Evolutionary conservation across 306 rosid genomes (phyloP), one percentile per base, ranked within the genome.

Genomic region (Nissolia schottii): DNA sequence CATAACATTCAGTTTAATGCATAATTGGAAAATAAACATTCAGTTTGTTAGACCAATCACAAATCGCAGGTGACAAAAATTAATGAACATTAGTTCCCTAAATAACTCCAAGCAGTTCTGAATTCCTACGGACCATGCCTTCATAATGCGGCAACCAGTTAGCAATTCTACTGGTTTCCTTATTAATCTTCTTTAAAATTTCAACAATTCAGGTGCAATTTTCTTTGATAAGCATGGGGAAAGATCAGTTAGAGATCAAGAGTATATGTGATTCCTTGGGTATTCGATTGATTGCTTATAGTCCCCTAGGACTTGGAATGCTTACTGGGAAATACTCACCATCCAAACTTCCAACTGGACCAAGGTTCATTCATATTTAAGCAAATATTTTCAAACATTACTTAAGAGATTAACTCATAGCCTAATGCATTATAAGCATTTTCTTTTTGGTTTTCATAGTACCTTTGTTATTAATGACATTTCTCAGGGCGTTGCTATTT

Each of bases 281-380:
- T 18, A 85, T 91, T 59, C 92, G 91, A 9, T 24, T 94, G 76
- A 94, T 94, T 66, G 92, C 98, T 61, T 94, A 94, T 70, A 94
- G 98, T 81, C 97, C 98, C 48, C 79, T 94, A 72, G 97, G 98
- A 75, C 96, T 94, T 55, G 98, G 97, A 80, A 94, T 94, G 98
- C 98, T 94, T 77, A 89, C 97, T 2, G 97, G 98, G 85, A 91
- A 94, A 78, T 94, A 94, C 74, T 71, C 98, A 16, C 80, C 89
- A 41, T 74, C 88, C 35, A 79, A 86, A 41, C 91, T 91, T 75
- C 98, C 98, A 27, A 74, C 64, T 13, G 98, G 98, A 6, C 98
- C 97, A 79, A 85, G 98, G 98, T 89, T 77, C 50, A 46, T 76
- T 43, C 16, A 23, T 46, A 22, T 72, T 61, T 41, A 49, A 6